Evolutionary conservation across 177 flowering plant species (phyloP).

Genomic region (Vitis hybrid): DNA sequence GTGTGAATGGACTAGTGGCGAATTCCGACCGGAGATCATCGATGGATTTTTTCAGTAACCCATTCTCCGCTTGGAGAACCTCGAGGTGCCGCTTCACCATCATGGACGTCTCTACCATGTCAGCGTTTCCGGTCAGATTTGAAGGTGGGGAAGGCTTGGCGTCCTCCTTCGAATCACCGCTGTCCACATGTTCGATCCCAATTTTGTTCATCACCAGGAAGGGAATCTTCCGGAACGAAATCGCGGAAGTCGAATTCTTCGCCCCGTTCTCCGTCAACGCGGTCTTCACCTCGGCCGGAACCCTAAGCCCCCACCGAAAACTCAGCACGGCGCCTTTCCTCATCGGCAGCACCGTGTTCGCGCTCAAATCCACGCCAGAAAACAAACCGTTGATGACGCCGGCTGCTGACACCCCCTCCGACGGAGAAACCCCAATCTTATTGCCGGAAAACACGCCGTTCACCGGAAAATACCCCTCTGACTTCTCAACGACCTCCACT

Average conservation of each 20-base stretch:
- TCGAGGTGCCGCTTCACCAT: constrained; percentile 61
- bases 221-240: constrained; percentile 48
- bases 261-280: constrained; percentile 7
- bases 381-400: constrained; percentile 23
- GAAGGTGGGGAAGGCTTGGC: constrained; percentile 4
- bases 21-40: constrained; percentile 61
- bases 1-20: constrained; percentile 1
- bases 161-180: constrained; percentile 15
- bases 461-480: constrained; percentile 9
- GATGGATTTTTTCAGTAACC: constrained; percentile 54
- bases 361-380: constrained; percentile 54
- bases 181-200: constrained; percentile 65
- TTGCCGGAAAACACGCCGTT: constrained; percentile 14
- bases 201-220: constrained; percentile 74
- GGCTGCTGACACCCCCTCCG: constrained; percentile 10
- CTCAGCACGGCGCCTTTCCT: constrained; percentile 46
- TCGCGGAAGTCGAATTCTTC: constrained; percentile 29
- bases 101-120: constrained; percentile 40
- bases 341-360: constrained; percentile 66
- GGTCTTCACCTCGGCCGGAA: constrained; percentile 42
- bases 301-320: constrained; percentile 67
- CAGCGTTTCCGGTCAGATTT: constrained; percentile 10
- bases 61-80: constrained; percentile 54
- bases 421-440: constrained; percentile 10
- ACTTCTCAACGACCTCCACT: constrained; percentile 31